A percentile compares a stretch with the other conserved stretches of the same genome.
Evolutionary conservation across 352 stramenopile genomes (phyloP).

Genomic region (Phytophthora hybrid): DNA sequence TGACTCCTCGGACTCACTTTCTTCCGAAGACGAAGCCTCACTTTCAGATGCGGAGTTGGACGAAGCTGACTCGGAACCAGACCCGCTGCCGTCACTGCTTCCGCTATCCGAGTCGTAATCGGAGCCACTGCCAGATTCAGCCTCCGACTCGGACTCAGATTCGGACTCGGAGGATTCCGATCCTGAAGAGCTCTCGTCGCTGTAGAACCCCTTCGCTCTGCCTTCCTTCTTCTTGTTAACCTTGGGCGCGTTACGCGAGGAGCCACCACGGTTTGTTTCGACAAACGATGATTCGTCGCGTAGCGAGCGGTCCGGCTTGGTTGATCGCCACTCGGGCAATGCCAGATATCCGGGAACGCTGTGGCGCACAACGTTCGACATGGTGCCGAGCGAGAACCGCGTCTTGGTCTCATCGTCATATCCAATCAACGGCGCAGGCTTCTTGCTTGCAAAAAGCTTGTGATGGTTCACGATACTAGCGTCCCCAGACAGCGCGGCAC

Average conservation of each 20-base stretch:
- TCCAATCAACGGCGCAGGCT: conserved; percentile 79
- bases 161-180: conserved; percentile 43
- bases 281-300: conserved; percentile 76
- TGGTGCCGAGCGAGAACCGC: conserved; percentile 86
- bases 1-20: conserved; percentile 58
- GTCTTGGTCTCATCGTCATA: conserved; percentile 77
- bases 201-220: conserved; percentile 68
- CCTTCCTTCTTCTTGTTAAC: conserved; percentile 47
- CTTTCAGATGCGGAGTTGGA: conserved; percentile 59
- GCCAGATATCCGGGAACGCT: conserved; percentile 83
- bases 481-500: conserved; percentile 69
- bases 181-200: conserved; percentile 63
- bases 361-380: conserved; percentile 90
- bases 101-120: conserved; percentile 45
- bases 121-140: conserved; percentile 47
- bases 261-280: conserved; percentile 42
- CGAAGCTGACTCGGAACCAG: conserved; percentile 41
- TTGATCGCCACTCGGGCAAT: conserved; percentile 77
- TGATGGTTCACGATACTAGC: conserved; percentile 66
- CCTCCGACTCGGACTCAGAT: conserved; percentile 52
- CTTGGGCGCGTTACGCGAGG: conserved; percentile 31
- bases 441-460: conserved; percentile 84
- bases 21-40: conserved; percentile 50
- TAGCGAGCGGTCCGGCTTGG: conserved; percentile 72
- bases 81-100: conserved; percentile 42